Conservation (phyloP, 2,329 filamentous ascomycete species). For the Hymenoscyphus linearis region DNA sequence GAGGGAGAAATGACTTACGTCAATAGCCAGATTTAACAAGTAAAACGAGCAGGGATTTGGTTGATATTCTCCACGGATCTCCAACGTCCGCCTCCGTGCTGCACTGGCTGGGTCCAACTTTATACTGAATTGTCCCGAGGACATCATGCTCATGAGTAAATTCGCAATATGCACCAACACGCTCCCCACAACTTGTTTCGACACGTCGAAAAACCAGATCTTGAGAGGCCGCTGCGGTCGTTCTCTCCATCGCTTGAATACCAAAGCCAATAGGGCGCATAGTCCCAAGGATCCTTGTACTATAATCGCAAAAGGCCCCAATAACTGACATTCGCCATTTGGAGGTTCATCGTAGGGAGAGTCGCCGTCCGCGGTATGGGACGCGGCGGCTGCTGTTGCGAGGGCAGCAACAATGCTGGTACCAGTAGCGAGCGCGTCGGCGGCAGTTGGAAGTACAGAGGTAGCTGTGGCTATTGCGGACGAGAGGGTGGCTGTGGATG, state of each 20-base stretch:
- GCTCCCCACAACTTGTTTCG: conserved; percentile 94
- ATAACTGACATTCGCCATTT: conserved; percentile 74
- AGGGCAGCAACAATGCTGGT: conserved; percentile 26
- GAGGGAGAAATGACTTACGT: conserved; percentile 57
- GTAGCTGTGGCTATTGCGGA: conserved; percentile 23
- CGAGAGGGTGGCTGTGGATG: conserved; percentile 19
- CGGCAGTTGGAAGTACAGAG: conserved; percentile 20
- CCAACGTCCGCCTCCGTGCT: conserved; percentile 29
- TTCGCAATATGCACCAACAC: conserved; percentile 89
- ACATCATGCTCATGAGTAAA: conserved; percentile 93
- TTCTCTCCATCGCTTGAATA: conserved; percentile 91
- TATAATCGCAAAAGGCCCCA: conserved; percentile 86
- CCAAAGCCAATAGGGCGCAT: conserved; percentile 77
- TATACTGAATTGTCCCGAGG: conserved; percentile 74
- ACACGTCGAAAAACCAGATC: conserved; percentile 97
- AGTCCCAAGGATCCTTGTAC: conserved; percentile 83
- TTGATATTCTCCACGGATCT: conserved; percentile 50
- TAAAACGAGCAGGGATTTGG: conserved; percentile 98
- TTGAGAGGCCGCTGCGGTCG: conserved; percentile 86
- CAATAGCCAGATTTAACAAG: conserved; percentile 86
- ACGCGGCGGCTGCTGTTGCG: conserved; percentile 26
- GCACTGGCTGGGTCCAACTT: conserved; percentile 44
- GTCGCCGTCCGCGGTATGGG: conserved; percentile 6
- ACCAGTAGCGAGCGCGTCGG: conserved; percentile 30
- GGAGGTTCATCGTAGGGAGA: conserved; percentile 23